A percentile compares a stretch with the other conserved stretches of the same genome.
phyloP scores from a whole-genome alignment of 192 early-diverging fungal genomes.

The Chytriomyces sp. region DNA sequence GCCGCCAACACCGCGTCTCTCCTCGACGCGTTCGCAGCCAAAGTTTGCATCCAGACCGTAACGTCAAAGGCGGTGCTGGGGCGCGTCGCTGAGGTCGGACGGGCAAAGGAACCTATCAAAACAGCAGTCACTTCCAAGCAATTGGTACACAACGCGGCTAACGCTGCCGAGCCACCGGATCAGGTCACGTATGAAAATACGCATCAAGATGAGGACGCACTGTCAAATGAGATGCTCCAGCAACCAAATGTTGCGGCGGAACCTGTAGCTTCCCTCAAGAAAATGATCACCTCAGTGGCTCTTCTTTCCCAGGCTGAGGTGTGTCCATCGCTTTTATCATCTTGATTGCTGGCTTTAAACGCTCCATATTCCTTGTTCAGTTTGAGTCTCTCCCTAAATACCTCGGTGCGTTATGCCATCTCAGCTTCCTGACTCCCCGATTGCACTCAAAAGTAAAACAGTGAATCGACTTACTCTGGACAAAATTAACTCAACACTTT shows the following conservation, averaged over 20 bases:
- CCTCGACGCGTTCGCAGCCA: too few relatives aligned
- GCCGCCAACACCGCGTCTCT: too few relatives aligned
- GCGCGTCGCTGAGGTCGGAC: too few relatives aligned
- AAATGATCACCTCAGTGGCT: not conserved
- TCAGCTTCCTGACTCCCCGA: not conserved
- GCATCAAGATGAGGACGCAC: too few relatives aligned
- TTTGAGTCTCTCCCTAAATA: slow-evolving; percentile 46
- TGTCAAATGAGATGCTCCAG: too few relatives aligned
- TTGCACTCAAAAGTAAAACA: not conserved
- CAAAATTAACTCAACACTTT: slow-evolving; percentile 42
- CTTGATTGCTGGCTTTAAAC: not conserved
- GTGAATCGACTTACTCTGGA: slow-evolving; percentile 37
- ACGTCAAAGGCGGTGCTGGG: too few relatives aligned
- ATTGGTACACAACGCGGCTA: too few relatives aligned
- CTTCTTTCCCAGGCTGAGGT: not conserved
- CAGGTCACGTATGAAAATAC: too few relatives aligned
- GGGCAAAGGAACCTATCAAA: too few relatives aligned
- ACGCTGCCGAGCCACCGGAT: too few relatives aligned
- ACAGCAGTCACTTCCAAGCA: too few relatives aligned
- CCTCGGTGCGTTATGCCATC: slow-evolving; percentile 24
- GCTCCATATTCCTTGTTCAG: not conserved
- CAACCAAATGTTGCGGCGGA: not conserved
- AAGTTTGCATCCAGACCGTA: too few relatives aligned
- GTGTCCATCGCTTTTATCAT: not conserved
- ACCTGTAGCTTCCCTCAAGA: not conserved